Percentiles rank a stretch among this genome's conserved stretches.
Conservation (phyloP, 768 basidiomycete species). For the Zangia roseola region DNA sequence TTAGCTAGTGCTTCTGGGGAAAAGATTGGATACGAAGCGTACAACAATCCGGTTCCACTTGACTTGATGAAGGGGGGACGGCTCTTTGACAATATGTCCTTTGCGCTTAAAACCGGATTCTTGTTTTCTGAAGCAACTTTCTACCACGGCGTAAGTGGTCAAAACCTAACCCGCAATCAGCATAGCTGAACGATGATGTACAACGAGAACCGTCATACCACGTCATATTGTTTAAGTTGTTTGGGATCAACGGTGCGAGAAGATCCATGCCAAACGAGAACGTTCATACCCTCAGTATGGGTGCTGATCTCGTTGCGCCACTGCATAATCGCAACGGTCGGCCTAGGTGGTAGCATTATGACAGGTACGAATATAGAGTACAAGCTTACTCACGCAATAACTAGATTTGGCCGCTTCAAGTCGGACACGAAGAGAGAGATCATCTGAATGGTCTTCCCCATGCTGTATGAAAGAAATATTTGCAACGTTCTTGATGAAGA, state of each 20-base stretch:
- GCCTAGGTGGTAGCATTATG: constrained; percentile 28
- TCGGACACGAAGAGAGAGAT: constrained; percentile 87
- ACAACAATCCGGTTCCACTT: constrained; percentile 83
- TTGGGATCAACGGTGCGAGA: constrained; percentile 64
- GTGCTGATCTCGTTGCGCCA: constrained; percentile 93
- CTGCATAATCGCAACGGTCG: constrained; percentile 61
- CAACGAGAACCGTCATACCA: constrained; percentile 49
- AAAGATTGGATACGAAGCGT: constrained; percentile 25
- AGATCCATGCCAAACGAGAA: constrained; percentile 90
- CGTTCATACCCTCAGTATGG: constrained; percentile 81
- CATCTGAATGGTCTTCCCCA: constrained; percentile 97
- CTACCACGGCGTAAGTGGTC: constrained; percentile 85
- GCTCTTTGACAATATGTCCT: constrained; percentile 80
- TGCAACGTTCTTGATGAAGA: constrained; percentile 2
- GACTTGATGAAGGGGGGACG: constrained; percentile 79
- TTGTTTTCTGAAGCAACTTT: constrained; percentile 92
- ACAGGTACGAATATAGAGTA: not conserved
- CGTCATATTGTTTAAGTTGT: constrained; percentile 81
- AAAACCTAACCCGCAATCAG: constrained; percentile 53
- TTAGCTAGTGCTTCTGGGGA: not conserved
- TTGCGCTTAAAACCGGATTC: constrained; percentile 89
- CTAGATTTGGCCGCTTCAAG: constrained; percentile 76
- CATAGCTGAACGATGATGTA: not conserved
- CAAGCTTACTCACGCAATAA: constrained; percentile 72
- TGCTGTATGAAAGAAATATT: constrained; percentile 41